A percentile compares a stretch with the other conserved stretches of the same genome.
Conservation (phyloP, 2,329 filamentous ascomycete genomes). For the Akanthomyces lecanii region DNA sequence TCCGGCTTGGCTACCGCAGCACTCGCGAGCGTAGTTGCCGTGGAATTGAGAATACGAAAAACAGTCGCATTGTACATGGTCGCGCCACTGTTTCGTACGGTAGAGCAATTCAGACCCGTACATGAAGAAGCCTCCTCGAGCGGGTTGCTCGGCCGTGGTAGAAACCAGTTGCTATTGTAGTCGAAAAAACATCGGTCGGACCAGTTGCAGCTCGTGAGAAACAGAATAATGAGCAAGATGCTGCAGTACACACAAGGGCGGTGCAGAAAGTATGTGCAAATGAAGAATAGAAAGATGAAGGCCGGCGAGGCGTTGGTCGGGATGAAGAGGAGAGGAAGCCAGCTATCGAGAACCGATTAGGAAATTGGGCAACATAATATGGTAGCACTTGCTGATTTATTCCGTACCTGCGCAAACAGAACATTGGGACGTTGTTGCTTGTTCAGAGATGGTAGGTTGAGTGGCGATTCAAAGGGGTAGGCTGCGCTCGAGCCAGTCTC, state of each 20-base stretch:
- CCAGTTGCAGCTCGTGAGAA: constrained; percentile 88
- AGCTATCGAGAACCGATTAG: constrained; percentile 45
- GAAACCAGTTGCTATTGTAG: constrained; percentile 88
- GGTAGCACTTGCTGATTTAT: not conserved
- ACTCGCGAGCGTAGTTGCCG: constrained; percentile 61
- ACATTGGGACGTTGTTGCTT: constrained; percentile 41
- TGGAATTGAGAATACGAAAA: constrained; percentile 62
- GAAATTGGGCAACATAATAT: not conserved
- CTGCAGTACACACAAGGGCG: constrained; percentile 98
- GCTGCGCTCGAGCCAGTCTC: not conserved
- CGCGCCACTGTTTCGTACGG: constrained; percentile 15
- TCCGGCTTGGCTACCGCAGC: constrained; percentile 63
- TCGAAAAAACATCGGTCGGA: constrained; percentile 90
- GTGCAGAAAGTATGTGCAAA: constrained; percentile 93
- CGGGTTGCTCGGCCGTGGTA: constrained; percentile 55
- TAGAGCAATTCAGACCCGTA: constrained; percentile 21
- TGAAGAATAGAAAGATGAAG: constrained; percentile 84
- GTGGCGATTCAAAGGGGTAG: not conserved
- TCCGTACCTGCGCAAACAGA: constrained; percentile 56
- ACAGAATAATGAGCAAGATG: constrained; percentile 88
- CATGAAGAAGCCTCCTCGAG: constrained; percentile 26
- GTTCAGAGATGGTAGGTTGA: not conserved
- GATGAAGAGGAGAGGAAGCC: constrained; percentile 84
- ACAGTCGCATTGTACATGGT: constrained; percentile 45
- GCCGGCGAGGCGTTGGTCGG: constrained; percentile 79